Evolutionary conservation across 169 alveolate species (phyloP).

Genomic region (Cryptosporidium sp.): DNA sequence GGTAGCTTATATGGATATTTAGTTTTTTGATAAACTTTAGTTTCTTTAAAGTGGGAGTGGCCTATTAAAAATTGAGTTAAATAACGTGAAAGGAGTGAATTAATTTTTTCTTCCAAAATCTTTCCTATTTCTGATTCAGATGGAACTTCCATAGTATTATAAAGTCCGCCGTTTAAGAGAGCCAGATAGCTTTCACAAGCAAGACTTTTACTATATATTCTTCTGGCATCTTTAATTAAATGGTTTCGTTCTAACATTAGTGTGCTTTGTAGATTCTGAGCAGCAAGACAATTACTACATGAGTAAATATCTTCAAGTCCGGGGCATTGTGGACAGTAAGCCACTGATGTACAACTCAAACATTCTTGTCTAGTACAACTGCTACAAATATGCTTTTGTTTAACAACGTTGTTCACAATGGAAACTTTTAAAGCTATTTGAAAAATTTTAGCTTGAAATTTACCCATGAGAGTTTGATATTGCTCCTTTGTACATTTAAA

Average conservation of each 20-base stretch:
- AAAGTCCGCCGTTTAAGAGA: neutral
- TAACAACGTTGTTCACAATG: neutral
- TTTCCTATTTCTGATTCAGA: conserved; percentile 7
- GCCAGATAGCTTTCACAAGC: conserved; percentile 50
- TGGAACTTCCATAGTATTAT: neutral
- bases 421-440: neutral
- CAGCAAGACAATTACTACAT: conserved; percentile 32
- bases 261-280: conserved; percentile 5
- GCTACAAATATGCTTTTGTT: neutral
- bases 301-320: conserved; percentile 45
- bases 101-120: neutral
- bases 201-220: neutral
- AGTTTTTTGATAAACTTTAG: neutral
- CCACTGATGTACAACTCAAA: conserved; percentile 10
- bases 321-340: conserved; percentile 36
- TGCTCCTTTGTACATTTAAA: conserved; percentile 37
- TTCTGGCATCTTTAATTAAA: neutral
- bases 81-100: neutral
- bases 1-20: neutral
- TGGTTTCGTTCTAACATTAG: conserved; percentile 7
- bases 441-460: conserved; percentile 15
- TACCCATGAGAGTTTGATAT: neutral
- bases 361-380: conserved; percentile 26
- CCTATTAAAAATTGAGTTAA: neutral
- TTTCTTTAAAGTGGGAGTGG: neutral